These are phyloP conservation scores for Lactarius pseudohatsudake DNA, from an alignment of 768 basidiomycete species.

Conservation along the genomic window DNA sequence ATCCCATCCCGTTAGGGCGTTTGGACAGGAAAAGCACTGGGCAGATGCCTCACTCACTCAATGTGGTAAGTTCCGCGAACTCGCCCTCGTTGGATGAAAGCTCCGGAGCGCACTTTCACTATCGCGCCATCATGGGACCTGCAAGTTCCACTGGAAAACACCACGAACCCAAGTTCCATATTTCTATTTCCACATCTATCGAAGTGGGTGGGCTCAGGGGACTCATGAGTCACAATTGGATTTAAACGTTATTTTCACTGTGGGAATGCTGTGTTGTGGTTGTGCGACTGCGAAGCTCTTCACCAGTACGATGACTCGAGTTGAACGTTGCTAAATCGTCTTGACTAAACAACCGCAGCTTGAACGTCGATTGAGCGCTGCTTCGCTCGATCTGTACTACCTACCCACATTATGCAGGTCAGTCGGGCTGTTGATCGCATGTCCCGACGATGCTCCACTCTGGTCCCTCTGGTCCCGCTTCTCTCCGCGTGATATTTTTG, in stretches of 20 bases:
- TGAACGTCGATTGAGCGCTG: background rate
- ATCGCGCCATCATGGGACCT: constrained; percentile 16
- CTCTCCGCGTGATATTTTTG: constrained; percentile 13
- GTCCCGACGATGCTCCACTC: constrained; percentile 7
- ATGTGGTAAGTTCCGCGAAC: constrained; percentile 10
- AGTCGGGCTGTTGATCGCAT: background rate
- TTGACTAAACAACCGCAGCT: background rate
- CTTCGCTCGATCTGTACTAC: background rate
- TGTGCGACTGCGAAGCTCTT: constrained; percentile 6
- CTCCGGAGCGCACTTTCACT: constrained; percentile 11
- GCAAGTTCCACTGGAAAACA: constrained; percentile 16
- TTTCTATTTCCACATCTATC: constrained; percentile 16
- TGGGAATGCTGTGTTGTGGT: constrained; percentile 12
- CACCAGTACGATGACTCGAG: background rate
- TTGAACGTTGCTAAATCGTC: background rate
- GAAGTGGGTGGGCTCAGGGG: constrained; percentile 7
- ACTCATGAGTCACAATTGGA: constrained; percentile 16
- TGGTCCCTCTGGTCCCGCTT: constrained; percentile 3
- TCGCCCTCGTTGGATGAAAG: constrained; percentile 8
- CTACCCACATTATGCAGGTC: background rate
- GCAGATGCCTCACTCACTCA: constrained; percentile 3
- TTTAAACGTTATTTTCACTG: constrained; percentile 1
- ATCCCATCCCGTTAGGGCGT: background rate
- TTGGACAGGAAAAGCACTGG: background rate
- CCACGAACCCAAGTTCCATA: background rate